These are phyloP conservation scores for Cladochytrium replicatum DNA, from an alignment of 192 early-diverging fungal species.

Conservation along the genomic window DNA sequence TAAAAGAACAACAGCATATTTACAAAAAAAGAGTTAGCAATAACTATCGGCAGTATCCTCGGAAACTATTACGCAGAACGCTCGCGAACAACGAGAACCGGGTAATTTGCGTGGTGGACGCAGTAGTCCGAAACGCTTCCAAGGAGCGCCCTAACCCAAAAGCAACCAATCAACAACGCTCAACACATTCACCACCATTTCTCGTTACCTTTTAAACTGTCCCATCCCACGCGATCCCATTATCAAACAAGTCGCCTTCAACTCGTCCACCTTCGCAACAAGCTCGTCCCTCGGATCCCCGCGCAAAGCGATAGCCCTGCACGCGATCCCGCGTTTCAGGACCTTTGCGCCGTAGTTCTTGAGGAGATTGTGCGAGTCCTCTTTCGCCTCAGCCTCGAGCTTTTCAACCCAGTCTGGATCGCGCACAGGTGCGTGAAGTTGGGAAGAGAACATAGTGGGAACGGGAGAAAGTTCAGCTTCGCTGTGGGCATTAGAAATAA, in stretches of 20 bases:
- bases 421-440: too few relatives aligned
- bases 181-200: too few relatives aligned
- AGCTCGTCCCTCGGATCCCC: not conserved
- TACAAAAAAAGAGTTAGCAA: not conserved
- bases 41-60: not conserved
- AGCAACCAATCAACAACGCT: too few relatives aligned
- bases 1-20: not conserved
- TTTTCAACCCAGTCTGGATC: too few relatives aligned
- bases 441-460: too few relatives aligned
- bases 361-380: slow-evolving; percentile 7
- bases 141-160: not conserved
- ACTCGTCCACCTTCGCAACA: not conserved
- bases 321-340: too few relatives aligned
- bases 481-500: too few relatives aligned
- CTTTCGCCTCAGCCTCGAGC: too few relatives aligned
- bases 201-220: not conserved
- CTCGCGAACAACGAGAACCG: not conserved
- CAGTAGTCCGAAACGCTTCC: not conserved
- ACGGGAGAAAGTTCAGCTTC: too few relatives aligned
- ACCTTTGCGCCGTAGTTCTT: slow-evolving; percentile 11
- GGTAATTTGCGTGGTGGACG: not conserved
- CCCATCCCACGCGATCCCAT: not conserved
- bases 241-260: not conserved
- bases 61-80: not conserved
- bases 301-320: not conserved